phyloP scores from a whole-genome alignment of 2,329 filamentous ascomycete genomes.

The Basipetospora chlamydospora region DNA sequence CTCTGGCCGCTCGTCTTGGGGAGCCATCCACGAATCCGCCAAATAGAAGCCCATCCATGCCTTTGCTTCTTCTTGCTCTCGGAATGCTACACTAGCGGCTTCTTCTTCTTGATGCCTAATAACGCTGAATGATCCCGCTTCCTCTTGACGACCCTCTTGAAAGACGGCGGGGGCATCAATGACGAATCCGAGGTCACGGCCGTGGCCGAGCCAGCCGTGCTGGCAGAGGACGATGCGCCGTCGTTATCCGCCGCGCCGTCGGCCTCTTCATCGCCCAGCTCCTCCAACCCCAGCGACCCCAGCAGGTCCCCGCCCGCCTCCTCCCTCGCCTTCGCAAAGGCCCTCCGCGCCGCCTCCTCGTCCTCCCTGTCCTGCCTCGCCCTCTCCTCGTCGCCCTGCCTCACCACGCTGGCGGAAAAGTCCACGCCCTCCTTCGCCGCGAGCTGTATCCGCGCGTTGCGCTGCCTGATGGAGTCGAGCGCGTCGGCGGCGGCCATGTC shows the following conservation, averaged over 20 bases:
- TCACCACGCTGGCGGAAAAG: conserved; percentile 35
- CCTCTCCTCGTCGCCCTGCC: conserved; percentile 42
- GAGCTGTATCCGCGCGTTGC: conserved; percentile 77
- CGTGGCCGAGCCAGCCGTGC: background rate
- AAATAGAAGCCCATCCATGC: too few relatives aligned
- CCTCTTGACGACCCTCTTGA: conserved; percentile 65
- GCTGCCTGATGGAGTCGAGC: conserved; percentile 80
- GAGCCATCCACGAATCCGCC: too few relatives aligned
- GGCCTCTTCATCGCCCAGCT: conserved; percentile 25
- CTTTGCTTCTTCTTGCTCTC: background rate
- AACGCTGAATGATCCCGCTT: conserved; percentile 69
- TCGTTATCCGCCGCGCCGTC: conserved; percentile 6
- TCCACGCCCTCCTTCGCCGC: conserved; percentile 54
- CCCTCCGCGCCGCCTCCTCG: conserved; percentile 62
- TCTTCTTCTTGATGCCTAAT: conserved; percentile 80
- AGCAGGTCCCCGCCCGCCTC: conserved; percentile 27
- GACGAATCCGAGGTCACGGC: conserved; percentile 7
- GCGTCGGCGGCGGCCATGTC: conserved; percentile 97
- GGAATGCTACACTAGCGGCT: conserved; percentile 34
- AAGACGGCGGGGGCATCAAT: conserved; percentile 37
- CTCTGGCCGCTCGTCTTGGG: too few relatives aligned
- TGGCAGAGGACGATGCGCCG: background rate
- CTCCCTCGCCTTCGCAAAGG: conserved; percentile 53
- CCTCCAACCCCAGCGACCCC: conserved; percentile 28
- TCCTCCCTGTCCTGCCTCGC: conserved; percentile 65